These are phyloP conservation scores for Russula brevipes DNA, from an alignment of 768 basidiomycete species.

Conservation along the genomic window DNA sequence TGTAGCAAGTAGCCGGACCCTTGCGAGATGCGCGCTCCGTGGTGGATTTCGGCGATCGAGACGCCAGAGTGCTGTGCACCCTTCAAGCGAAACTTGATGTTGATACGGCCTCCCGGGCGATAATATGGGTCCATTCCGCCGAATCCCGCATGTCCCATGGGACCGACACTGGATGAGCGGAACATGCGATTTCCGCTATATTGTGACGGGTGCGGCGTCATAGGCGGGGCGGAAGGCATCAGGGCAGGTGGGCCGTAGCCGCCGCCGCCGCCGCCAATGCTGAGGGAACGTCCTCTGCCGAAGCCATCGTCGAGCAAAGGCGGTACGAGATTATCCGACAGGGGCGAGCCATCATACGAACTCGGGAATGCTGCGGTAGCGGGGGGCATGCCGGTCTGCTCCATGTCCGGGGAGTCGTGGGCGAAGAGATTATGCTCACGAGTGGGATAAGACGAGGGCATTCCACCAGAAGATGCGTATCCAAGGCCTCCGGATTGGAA, in stretches of 20 bases:
- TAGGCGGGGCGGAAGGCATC: conserved; percentile 14
- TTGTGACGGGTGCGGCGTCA: conserved; percentile 21
- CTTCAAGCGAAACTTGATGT: conserved; percentile 22
- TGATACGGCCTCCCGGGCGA: conserved; percentile 2
- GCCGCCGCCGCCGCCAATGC: conserved; percentile 14
- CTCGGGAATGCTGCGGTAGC: conserved; percentile 8
- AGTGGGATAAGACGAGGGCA: conserved; percentile 13
- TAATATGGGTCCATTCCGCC: neutral
- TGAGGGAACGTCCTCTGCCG: conserved; percentile 16
- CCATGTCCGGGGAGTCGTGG: conserved; percentile 3
- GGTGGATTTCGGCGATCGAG: conserved; percentile 15
- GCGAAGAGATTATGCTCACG: conserved; percentile 17
- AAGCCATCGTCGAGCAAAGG: conserved; percentile 13
- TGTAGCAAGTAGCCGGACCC: conserved; percentile 12
- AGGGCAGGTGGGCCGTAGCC: conserved; percentile 17
- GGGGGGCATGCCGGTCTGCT: conserved; percentile 9
- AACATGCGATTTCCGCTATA: conserved; percentile 12
- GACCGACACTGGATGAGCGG: conserved; percentile 23
- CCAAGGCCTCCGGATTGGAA: conserved; percentile 2
- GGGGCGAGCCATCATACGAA: conserved; percentile 24
- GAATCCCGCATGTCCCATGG: conserved; percentile 1
- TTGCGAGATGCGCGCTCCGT: conserved; percentile 15
- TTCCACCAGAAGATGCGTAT: conserved; percentile 3
- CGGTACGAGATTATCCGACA: conserved; percentile 18
- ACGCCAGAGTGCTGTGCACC: conserved; percentile 18